Base-by-base conservation (phyloP, 2,329 filamentous ascomycete species). In the Aureobasidium mangrovei region DNA sequence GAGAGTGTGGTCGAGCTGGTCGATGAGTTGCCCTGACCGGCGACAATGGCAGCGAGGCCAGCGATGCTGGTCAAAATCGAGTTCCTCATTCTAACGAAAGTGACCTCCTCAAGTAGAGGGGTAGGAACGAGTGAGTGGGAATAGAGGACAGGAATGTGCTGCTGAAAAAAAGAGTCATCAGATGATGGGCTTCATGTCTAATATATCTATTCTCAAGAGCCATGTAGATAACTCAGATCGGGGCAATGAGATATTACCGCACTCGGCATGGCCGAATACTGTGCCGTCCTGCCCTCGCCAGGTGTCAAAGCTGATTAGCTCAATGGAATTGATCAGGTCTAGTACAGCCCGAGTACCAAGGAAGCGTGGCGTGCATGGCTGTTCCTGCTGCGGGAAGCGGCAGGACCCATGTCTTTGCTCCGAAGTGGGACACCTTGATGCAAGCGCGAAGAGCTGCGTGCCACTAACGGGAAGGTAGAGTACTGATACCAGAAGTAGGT, bases 51-150 rank as follows among this genome's bases (percentile, higher is more conserved):
- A 65, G 67, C 27, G 56, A 63, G 46, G 60, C 66, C 12, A 41
- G 29, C 40, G 10, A 32, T 36, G 7, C 26, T 32, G 33, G 28
- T 31, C 76, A 86, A 62, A 80, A 85, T 55, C 72, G 86, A 51
- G 35, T 36, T 18, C 47, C 28, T 51, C 47, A 51, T 51, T 18
- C 18, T 18, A 28, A 28, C 24, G 47, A 35, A 24, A n/a, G 38
- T 51, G 47, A 35, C 38, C 47, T 28, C 47, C 47, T 51, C 47
- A 10, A 18, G 27, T 7, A 28, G 38, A 51, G 38, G 29, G 38
- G 47, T n/a, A 42, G 33, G 24, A 27, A 31, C 9, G 26, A 35
- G 26, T 40, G 36, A 51, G 27, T 5, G 28, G 29, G 36, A 18
- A 24, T 18, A 26, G n/a, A n/a, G 7, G 18, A n/a, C 5, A 35